phyloP scores from a whole-genome alignment of 306 rosid species.

The Trifolium subterraneum region DNA sequence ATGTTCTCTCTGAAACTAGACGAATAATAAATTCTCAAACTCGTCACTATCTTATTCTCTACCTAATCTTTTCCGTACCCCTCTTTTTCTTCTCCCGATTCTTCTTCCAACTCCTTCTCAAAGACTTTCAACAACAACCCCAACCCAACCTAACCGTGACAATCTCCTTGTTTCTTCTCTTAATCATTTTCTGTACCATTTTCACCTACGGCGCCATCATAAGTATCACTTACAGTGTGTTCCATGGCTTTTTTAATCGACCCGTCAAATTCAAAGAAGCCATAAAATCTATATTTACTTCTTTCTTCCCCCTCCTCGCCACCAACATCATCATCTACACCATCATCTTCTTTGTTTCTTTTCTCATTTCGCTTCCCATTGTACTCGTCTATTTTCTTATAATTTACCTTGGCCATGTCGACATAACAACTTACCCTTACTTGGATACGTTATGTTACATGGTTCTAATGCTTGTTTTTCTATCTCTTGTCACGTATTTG shows the following conservation, averaged over 20 bases:
- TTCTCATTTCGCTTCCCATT: slow-evolving; percentile 20
- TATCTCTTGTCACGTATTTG: background rate
- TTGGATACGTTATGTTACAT: background rate
- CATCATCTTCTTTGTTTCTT: slow-evolving; percentile 3
- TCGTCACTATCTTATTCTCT: slow-evolving; percentile 61
- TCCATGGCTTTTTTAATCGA: slow-evolving; percentile 56
- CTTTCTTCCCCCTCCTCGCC: slow-evolving; percentile 54
- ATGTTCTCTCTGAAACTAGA: slow-evolving; percentile 47
- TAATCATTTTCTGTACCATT: background rate
- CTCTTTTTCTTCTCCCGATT: background rate
- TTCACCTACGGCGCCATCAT: slow-evolving; percentile 51
- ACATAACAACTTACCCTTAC: background rate
- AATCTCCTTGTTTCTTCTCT: slow-evolving; percentile 37
- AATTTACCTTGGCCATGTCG: background rate
- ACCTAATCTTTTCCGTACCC: slow-evolving; percentile 66
- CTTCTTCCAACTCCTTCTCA: background rate
- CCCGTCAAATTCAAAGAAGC: slow-evolving; percentile 58
- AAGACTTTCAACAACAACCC: background rate
- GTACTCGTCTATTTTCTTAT: slow-evolving; percentile 31
- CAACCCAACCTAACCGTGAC: background rate
- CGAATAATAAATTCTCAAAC: slow-evolving; percentile 58
- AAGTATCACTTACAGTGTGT: slow-evolving; percentile 62
- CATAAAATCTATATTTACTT: slow-evolving; percentile 45
- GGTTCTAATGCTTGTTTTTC: background rate
- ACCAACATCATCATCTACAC: slow-evolving; percentile 39